Base-by-base conservation (phyloP, 306 rosid genomes). In the Pyrus betulifolia region DNA sequence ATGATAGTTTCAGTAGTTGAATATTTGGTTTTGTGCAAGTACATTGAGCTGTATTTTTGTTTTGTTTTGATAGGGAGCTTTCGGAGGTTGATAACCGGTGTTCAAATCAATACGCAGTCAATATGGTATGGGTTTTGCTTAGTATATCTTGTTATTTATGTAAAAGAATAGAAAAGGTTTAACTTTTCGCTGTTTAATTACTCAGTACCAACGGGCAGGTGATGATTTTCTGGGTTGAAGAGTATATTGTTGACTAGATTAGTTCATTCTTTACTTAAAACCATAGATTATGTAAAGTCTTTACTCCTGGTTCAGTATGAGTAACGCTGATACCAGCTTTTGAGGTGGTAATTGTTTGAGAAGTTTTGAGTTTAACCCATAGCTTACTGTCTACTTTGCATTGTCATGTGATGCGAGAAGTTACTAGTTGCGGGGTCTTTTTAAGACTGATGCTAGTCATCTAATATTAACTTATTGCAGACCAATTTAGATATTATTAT, bases 81-180 rank as follows among this genome's bases (percentile, higher is more conserved):
- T 62, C 12, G 70, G 78, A 44, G 70, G 33, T 62, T 45, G 38
- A 17, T 61, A 25, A 19, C 60, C 22, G n/a, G 45, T 62, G 70
- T 28, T 11, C 31, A 62, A 62, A 28, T 62, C 46, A 30, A 13
- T 61, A 35, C 17, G 30, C 78, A 6, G 61, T 42, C 30, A 74
- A 74, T 5, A 74, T 74, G 78, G 78, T 74, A 74, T 62, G 70
- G n/a, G 14, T 46, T 74, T 28, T 28, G 25, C 14, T 21, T n/a
- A 60, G n/a, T 74, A 1, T 31, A 6, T 42, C 8, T 25, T 22
- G 28, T 40, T 27, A 27, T 11, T 38, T n/a, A 38, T 21, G 4
- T 17, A 21, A 11, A 67, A 21, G 28, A 38, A 63, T 3, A 30
- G 68, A 38, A 11, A 33, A 10, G 6, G 19, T 12, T 61, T 74